These are phyloP conservation scores for Phytophthora parvispora DNA, from an alignment of 352 stramenopile species.

Conservation along the genomic window DNA sequence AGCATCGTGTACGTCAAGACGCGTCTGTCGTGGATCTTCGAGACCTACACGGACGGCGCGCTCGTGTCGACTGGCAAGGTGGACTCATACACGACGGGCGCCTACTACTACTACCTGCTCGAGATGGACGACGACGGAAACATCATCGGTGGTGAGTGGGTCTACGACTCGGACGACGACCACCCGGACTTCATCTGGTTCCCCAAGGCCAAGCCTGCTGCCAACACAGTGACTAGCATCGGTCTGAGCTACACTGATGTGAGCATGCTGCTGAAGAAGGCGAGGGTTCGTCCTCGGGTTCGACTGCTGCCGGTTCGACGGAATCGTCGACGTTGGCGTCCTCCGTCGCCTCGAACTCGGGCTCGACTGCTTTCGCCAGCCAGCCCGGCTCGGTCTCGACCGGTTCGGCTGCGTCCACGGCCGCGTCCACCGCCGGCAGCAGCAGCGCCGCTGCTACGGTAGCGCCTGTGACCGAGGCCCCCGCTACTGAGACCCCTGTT, in stretches of 20 bases:
- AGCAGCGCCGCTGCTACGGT: neutral
- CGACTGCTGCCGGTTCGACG: conserved; percentile 12
- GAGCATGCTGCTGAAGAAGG: conserved; percentile 34
- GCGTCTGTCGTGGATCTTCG: conserved; percentile 54
- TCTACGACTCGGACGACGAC: conserved; percentile 38
- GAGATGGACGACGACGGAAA: conserved; percentile 44
- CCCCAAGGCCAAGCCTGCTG: conserved; percentile 29
- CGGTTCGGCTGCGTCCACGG: neutral
- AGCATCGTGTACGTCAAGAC: conserved; percentile 57
- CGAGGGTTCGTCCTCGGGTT: conserved; percentile 11
- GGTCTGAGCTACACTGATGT: conserved; percentile 40
- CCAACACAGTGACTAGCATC: conserved; percentile 21
- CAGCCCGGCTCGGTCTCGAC: conserved; percentile 11
- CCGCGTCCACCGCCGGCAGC: neutral
- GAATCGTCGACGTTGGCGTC: neutral
- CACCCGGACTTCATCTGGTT: conserved; percentile 63
- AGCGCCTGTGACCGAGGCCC: neutral
- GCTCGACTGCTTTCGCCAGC: neutral
- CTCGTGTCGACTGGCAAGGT: conserved; percentile 36
- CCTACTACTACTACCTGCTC: conserved; percentile 53
- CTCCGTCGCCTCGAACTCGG: conserved; percentile 1
- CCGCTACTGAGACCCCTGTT: neutral
- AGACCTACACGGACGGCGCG: conserved; percentile 47
- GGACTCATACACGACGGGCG: conserved; percentile 27
- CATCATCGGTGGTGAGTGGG: conserved; percentile 59